Evolutionary conservation across 805 yeast species (phyloP), one percentile per base, ranked within the genome.

Genomic region (Monosporozyma solicola): DNA sequence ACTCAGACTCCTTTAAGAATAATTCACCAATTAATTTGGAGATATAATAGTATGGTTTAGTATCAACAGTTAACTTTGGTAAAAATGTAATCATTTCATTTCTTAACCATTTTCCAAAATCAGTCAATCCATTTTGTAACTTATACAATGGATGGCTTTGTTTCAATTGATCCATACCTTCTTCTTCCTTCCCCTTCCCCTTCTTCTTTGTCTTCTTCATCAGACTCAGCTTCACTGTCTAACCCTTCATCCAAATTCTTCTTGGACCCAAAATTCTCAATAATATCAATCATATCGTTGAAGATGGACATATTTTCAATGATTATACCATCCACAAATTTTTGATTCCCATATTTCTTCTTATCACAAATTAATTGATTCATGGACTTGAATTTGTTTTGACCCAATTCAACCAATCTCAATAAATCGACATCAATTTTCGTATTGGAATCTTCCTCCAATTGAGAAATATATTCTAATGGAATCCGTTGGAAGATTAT

Each of bases 201-300:
- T 5, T 25, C 25, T 11, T 61, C 68, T 1, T 41, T 47, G 8
- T 50, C 47, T 13, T 68, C 76, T 51, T 78, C 83, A 39, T 70
- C 73, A 15, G 39, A 35, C 51, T 80, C 85, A 45, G 70, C 72
- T 51, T 79, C 84, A 63, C 82, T 77, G 54, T 80, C 87, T 32
- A 82, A 70, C 11, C 83, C 84, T 59, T 82, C 87, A 32, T 74
- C 78, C 27, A 77, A 73, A 22, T 72, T 69, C 44, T 75, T 77
- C 45, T 74, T 72, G 5, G 46, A 39, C 29, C 89, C 91, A 56
- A 85, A 85, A 61, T 81, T 80, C 56, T 79, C 81, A 33, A 83
- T 74, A 55, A 85, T 79, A 53, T 85, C 91, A 33, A 86, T 67
- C 55, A 85, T 69, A 64, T 85, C 92, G 64, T 85, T 87, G 47